A percentile compares a stretch with the other conserved stretches of the same genome.
These are phyloP conservation scores for Dendrobium huoshanense DNA, from an alignment of 106 monocot species.

Conservation along the genomic window DNA sequence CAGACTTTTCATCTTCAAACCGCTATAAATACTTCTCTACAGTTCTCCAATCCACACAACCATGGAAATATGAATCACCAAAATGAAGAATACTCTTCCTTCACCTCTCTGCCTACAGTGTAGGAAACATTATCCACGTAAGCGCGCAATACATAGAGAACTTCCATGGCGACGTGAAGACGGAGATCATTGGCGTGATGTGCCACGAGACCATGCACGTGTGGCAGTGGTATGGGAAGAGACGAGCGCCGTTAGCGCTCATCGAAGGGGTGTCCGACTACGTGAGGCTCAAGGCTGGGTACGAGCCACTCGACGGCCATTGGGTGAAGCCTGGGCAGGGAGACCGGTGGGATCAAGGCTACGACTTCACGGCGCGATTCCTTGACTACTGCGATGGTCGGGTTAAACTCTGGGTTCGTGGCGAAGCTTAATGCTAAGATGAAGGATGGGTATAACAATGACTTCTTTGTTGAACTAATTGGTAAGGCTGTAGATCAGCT, in stretches of 20 bases:
- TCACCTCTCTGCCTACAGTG: slow-evolving; percentile 34
- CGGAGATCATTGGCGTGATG: slow-evolving; percentile 43
- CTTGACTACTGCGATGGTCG: slow-evolving; percentile 51
- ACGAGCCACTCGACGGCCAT: slow-evolving; percentile 5
- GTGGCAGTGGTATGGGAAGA: slow-evolving; percentile 52
- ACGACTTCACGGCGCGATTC: slow-evolving; percentile 51
- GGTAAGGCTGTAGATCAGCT: slow-evolving; percentile 50
- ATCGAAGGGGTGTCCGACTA: slow-evolving; percentile 65
- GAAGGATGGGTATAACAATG: slow-evolving; percentile 49
- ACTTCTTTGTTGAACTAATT: slow-evolving; percentile 35
- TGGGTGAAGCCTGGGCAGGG: slow-evolving; percentile 52
- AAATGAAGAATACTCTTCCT: too few species aligned
- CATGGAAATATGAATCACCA: too few species aligned
- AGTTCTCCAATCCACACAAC: too few species aligned
- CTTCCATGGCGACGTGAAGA: slow-evolving; percentile 26
- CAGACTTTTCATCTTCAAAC: too few species aligned
- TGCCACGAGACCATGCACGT: slow-evolving; percentile 55
- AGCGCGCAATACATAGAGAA: slow-evolving; percentile 35
- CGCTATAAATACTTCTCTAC: too few species aligned
- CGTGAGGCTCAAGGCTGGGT: slow-evolving; percentile 49
- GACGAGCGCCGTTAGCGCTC: slow-evolving; percentile 19
- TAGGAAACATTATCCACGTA: slow-evolving; percentile 27
- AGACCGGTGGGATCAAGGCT: slow-evolving; percentile 42
- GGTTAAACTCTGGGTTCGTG: slow-evolving; percentile 30
- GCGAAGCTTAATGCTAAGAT: slow-evolving; percentile 53